Percentiles rank a stretch among this genome's conserved stretches.
Evolutionary conservation across 352 stramenopile genomes (phyloP).

Genomic region (Globisporangium splendens): DNA sequence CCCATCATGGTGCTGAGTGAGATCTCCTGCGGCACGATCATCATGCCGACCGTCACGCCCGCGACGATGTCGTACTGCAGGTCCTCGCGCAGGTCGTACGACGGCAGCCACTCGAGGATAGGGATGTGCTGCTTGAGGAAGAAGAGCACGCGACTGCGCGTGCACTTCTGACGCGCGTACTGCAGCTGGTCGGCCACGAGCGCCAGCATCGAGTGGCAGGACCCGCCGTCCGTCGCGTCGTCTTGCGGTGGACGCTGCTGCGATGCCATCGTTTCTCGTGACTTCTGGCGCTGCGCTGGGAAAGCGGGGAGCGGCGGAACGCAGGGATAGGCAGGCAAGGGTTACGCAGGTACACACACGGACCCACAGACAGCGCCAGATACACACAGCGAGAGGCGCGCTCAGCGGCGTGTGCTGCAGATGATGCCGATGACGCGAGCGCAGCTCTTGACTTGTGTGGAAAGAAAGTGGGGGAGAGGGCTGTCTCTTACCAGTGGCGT

Average conservation of each 20-base stretch:
- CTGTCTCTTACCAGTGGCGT: no score
- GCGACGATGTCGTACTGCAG: conserved; percentile 54
- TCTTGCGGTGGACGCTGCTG: background rate
- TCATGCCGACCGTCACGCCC: conserved; percentile 71
- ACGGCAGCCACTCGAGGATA: conserved; percentile 62
- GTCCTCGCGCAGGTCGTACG: conserved; percentile 48
- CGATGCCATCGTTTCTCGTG: no score
- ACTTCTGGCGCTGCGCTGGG: no score
- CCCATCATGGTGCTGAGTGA: conserved; percentile 86
- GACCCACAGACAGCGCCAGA: no score
- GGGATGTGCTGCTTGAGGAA: conserved; percentile 45
- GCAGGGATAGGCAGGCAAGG: no score
- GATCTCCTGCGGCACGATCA: conserved; percentile 89
- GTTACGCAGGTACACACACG: no score
- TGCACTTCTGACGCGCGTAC: conserved; percentile 20
- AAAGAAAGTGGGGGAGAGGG: no score
- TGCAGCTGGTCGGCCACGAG: conserved; percentile 1
- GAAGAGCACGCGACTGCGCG: conserved; percentile 25
- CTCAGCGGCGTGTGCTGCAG: no score
- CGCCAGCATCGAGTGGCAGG: conserved; percentile 6
- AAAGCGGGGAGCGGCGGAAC: no score
- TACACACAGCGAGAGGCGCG: no score
- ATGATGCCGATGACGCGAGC: no score
- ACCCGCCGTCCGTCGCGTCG: conserved; percentile 1
- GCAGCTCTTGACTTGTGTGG: no score